Evolutionary conservation across 1,139 yeast species (phyloP).

Genomic region (Yamadazyma atlantica): DNA sequence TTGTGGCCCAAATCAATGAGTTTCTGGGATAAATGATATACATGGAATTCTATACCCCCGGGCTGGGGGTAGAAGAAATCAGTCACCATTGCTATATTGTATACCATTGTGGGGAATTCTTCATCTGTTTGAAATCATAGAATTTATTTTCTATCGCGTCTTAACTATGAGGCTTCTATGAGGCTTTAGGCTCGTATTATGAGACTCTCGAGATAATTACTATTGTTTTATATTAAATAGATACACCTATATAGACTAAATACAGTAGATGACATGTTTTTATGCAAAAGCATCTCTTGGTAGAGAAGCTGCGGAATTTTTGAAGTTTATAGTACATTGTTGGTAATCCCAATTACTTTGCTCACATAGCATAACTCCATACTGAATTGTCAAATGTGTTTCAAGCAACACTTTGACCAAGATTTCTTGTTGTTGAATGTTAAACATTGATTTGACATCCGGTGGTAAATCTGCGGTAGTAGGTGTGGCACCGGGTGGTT

Average conservation of each 20-base stretch:
- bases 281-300: constrained; percentile 42
- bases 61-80: constrained; percentile 98
- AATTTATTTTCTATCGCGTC: not conserved
- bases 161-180: not conserved
- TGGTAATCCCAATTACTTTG: constrained; percentile 86
- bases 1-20: constrained; percentile 84
- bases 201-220: not conserved
- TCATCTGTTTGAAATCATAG: not conserved
- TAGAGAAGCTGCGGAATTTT: constrained; percentile 51
- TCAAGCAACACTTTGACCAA: constrained; percentile 65
- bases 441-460: constrained; percentile 53
- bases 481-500: constrained; percentile 12
- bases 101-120: constrained; percentile 17
- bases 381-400: constrained; percentile 76
- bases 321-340: constrained; percentile 69
- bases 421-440: constrained; percentile 61
- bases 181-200: not conserved
- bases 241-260: not conserved
- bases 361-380: constrained; percentile 80
- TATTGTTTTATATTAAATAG: not conserved
- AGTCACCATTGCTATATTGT: constrained; percentile 76
- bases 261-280: not conserved
- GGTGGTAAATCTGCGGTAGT: constrained; percentile 42
- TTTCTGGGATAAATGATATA: constrained; percentile 76
- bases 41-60: constrained; percentile 96